Conservation (phyloP, 257 asterid genomes). For the Orobanche coerulescens region DNA sequence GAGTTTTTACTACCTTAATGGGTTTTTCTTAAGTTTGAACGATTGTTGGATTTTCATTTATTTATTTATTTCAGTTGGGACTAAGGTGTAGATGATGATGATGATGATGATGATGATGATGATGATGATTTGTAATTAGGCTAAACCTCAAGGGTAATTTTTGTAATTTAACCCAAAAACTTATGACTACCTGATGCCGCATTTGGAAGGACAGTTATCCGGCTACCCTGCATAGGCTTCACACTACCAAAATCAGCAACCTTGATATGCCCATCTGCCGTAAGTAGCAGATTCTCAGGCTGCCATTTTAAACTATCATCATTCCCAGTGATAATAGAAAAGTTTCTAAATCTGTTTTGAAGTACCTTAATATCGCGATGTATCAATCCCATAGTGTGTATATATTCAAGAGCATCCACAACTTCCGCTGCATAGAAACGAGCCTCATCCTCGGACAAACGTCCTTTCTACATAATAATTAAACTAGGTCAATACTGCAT, state of each 20-base stretch:
- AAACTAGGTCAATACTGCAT: background rate
- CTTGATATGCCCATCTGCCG: constrained; percentile 86
- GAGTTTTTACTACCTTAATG: background rate
- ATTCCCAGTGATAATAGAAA: constrained; percentile 17
- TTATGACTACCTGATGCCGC: constrained; percentile 81
- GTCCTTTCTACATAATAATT: constrained; percentile 73
- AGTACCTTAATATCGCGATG: constrained; percentile 96
- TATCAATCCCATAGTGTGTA: constrained; percentile 91
- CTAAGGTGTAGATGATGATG: too few species aligned
- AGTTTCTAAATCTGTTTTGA: background rate
- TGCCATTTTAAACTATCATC: constrained; percentile 42
- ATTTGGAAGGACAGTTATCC: constrained; percentile 86
- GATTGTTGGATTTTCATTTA: background rate
- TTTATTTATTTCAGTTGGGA: too few species aligned
- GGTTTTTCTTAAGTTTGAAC: background rate
- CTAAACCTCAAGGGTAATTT: background rate
- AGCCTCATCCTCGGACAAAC: constrained; percentile 80
- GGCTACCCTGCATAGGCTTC: constrained; percentile 95
- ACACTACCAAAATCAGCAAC: constrained; percentile 99
- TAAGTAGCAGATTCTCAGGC: constrained; percentile 97
- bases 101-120: too few species aligned
- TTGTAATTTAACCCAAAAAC: background rate
- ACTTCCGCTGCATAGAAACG: constrained; percentile 95
- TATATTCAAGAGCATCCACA: constrained; percentile 96
- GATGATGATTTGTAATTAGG: background rate